These are phyloP conservation scores for Micractinium conductrix DNA, from an alignment of 139 green algal species.

Conservation along the genomic window DNA sequence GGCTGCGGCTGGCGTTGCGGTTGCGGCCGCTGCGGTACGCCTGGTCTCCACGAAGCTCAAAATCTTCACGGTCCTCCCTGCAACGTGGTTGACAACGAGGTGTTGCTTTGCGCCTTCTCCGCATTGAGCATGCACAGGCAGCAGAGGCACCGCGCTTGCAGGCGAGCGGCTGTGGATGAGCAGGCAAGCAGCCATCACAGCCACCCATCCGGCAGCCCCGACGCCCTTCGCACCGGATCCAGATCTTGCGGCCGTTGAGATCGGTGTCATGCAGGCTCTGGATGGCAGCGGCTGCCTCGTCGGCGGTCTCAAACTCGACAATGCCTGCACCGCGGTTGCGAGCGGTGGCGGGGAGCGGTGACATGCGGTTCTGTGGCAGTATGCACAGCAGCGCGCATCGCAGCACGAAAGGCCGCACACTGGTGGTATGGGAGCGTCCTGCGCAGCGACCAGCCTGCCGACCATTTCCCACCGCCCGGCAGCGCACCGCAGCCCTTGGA, in stretches of 20 bases:
- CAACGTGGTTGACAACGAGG: too few species aligned
- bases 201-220: not conserved
- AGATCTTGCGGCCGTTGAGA: conserved; percentile 46
- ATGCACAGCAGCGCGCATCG: too few species aligned
- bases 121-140: not conserved
- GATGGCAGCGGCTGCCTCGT: conserved; percentile 73
- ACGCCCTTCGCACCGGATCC: too few species aligned
- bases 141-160: not conserved
- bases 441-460: not conserved
- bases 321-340: conserved; percentile 69
- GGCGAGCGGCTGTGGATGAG: too few species aligned
- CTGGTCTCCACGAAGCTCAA: conserved; percentile 25
- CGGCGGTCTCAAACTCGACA: conserved; percentile 80
- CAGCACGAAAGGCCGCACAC: too few species aligned
- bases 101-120: too few species aligned
- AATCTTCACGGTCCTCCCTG: conserved; percentile 49
- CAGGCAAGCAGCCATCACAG: not conserved
- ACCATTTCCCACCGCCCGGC: not conserved
- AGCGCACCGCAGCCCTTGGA: conserved; percentile 49
- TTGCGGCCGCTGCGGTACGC: not conserved
- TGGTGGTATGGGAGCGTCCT: too few species aligned
- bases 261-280: conserved; percentile 65
- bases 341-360: not conserved
- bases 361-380: not conserved
- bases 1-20: not conserved